Conservation (phyloP, 768 basidiomycete species). For the Rickenella mellea region DNA sequence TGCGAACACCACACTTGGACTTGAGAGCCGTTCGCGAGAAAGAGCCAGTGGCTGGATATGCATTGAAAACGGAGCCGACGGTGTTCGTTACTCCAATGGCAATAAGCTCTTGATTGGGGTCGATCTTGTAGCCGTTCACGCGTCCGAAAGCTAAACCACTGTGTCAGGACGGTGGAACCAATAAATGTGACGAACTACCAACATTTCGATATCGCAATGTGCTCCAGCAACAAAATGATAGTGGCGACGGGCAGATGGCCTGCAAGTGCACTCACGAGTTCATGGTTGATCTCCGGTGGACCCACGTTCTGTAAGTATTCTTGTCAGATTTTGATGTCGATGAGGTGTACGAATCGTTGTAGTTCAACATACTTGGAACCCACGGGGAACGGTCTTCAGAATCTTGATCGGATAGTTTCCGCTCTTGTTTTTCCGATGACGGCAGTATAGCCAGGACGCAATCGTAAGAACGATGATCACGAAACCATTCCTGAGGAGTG, state of each 20-base stretch:
- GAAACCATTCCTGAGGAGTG: slow-evolving; percentile 74
- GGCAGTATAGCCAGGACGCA: slow-evolving; percentile 78
- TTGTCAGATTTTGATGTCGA: not conserved
- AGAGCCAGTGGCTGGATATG: slow-evolving; percentile 95
- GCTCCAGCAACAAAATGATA: slow-evolving; percentile 86
- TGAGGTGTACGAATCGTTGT: not conserved
- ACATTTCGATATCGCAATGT: slow-evolving; percentile 97
- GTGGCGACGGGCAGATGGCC: slow-evolving; percentile 76
- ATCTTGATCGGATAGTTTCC: slow-evolving; percentile 82
- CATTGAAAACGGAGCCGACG: slow-evolving; percentile 78
- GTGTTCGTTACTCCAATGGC: slow-evolving; percentile 97
- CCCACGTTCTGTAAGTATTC: slow-evolving; percentile 31
- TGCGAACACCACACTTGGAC: slow-evolving; percentile 94
- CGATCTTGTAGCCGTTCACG: slow-evolving; percentile 88
- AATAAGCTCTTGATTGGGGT: slow-evolving; percentile 90
- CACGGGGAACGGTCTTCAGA: slow-evolving; percentile 74
- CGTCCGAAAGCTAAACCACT: slow-evolving; percentile 74
- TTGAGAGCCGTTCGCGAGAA: slow-evolving; percentile 98
- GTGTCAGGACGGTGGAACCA: slow-evolving; percentile 3
- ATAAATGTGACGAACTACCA: slow-evolving; percentile 20
- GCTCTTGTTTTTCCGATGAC: slow-evolving; percentile 41
- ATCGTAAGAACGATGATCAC: slow-evolving; percentile 83
- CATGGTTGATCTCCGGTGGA: slow-evolving; percentile 31
- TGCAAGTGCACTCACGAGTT: slow-evolving; percentile 58
- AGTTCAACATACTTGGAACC: slow-evolving; percentile 46